These are phyloP conservation scores for Calendula officinalis DNA, from an alignment of 129 eudicot genomes.

Conservation along the genomic window DNA sequence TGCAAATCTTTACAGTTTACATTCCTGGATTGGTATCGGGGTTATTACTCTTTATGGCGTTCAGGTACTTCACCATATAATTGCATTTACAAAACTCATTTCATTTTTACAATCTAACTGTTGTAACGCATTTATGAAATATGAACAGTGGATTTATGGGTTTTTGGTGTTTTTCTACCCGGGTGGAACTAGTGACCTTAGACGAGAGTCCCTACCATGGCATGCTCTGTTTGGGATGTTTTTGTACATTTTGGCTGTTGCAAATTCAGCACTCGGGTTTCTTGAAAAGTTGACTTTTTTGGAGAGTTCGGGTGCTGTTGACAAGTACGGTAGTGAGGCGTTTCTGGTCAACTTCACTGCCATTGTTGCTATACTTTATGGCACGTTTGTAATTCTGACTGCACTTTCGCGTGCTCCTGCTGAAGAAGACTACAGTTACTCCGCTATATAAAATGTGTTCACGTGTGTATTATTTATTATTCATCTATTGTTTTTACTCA, in stretches of 20 bases:
- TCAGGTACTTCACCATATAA: slow-evolving; percentile 62
- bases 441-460: slow-evolving; percentile 46
- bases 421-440: slow-evolving; percentile 57
- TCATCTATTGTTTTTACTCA: background rate
- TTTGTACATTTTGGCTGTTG: slow-evolving; percentile 73
- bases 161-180: slow-evolving; percentile 90
- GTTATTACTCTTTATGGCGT: slow-evolving; percentile 69
- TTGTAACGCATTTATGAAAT: background rate
- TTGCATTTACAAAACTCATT: background rate
- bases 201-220: slow-evolving; percentile 88
- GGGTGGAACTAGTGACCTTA: slow-evolving; percentile 58
- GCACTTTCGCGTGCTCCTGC: slow-evolving; percentile 46
- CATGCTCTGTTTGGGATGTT: slow-evolving; percentile 74
- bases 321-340: slow-evolving; percentile 84
- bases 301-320: slow-evolving; percentile 61
- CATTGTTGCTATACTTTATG: slow-evolving; percentile 71
- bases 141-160: slow-evolving; percentile 84
- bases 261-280: slow-evolving; percentile 71
- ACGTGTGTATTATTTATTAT: background rate
- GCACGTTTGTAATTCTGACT: slow-evolving; percentile 74
- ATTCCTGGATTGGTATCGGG: slow-evolving; percentile 96
- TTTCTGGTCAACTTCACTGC: slow-evolving; percentile 94
- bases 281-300: slow-evolving; percentile 95
- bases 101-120: background rate
- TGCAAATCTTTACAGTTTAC: slow-evolving; percentile 91